Evolutionary conservation across 371 early-diverging fungal genomes (phyloP), one percentile per base, ranked within the genome.

Genomic region (Rhizomucor miehei): DNA sequence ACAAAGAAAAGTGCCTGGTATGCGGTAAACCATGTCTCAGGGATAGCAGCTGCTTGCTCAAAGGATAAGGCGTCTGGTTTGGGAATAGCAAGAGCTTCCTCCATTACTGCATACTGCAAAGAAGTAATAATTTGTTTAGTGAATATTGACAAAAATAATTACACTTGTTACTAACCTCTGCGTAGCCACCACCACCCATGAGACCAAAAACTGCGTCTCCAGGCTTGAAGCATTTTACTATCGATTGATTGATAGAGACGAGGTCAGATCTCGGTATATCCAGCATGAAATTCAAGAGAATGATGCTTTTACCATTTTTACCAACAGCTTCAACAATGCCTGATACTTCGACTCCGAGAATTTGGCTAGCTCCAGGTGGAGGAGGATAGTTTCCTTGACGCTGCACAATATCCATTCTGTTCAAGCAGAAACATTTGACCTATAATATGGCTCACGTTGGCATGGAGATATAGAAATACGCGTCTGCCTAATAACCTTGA

Each of bases 21-120:
- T 1, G 90, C 90, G n/a, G 90, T 90, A 63, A 85, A 86, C 84
- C 84, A 89, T 36, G 71, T 71, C 49, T 90, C 92, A 12, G 90
- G 90, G 24, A 92, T 77, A 3, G 88, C 84, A 11, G 92, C 76
- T 3, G 88, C 92, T 57, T 83, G 60, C 60, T 83, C 78, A 67
- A 82, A 85, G 0, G 77, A 62, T 20, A 89, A 44, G 13, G 37
- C 24, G 2, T 78, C 75, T 9, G 88, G 86, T 29, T 87, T 80
- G n/a, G 59, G 71, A 57, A 87, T 83, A 1, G 85, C 81, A 49
- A 86, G 61, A 12, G 53, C 56, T 57, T 81, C 72, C 51, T 89
- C 72, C 34, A 90, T 73, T 5, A 79, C 73, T 20, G 80, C 81
- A 57, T 85, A 89, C 79, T 88, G 63, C n/a, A 29, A 25, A 19